Percentiles rank a stretch among this genome's conserved stretches.
phyloP scores from a whole-genome alignment of 306 rosid genomes.

The Cucurbita moschata region DNA sequence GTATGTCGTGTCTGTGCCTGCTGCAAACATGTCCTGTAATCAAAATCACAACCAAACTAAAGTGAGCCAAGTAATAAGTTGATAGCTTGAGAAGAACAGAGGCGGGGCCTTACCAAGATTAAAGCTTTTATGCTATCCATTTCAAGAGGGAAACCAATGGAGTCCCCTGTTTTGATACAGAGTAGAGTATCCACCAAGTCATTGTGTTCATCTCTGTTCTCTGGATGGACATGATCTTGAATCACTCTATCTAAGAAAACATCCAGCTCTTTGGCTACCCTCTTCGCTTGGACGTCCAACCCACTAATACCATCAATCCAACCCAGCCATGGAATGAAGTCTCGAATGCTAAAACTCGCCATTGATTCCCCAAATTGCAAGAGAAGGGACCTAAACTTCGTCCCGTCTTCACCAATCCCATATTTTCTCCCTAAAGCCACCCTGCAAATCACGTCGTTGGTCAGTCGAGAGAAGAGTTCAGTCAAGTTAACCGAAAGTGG shows the following conservation, averaged over 20 bases:
- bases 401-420: constrained; percentile 6
- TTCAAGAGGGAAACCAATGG: constrained; percentile 26
- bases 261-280: constrained; percentile 26
- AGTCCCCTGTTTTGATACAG: constrained; percentile 13
- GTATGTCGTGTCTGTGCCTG: constrained; percentile 35
- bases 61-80: too few relatives aligned
- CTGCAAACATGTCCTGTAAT: constrained; percentile 29
- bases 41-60: background rate
- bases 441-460: constrained; percentile 31
- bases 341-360: constrained; percentile 25
- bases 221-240: constrained; percentile 19
- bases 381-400: constrained; percentile 16
- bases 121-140: background rate
- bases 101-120: background rate
- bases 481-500: constrained; percentile 18
- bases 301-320: constrained; percentile 29
- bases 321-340: constrained; percentile 37
- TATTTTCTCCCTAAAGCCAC: constrained; percentile 44
- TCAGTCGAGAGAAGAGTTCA: constrained; percentile 6
- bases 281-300: constrained; percentile 18
- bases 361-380: constrained; percentile 14
- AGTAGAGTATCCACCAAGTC: constrained; percentile 48
- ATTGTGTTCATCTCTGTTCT: background rate
- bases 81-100: too few relatives aligned
- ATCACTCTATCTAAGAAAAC: constrained; percentile 27